These are phyloP conservation scores for Rachicladosporium sp. DNA, from an alignment of 2,329 filamentous ascomycete species.

Conservation along the genomic window DNA sequence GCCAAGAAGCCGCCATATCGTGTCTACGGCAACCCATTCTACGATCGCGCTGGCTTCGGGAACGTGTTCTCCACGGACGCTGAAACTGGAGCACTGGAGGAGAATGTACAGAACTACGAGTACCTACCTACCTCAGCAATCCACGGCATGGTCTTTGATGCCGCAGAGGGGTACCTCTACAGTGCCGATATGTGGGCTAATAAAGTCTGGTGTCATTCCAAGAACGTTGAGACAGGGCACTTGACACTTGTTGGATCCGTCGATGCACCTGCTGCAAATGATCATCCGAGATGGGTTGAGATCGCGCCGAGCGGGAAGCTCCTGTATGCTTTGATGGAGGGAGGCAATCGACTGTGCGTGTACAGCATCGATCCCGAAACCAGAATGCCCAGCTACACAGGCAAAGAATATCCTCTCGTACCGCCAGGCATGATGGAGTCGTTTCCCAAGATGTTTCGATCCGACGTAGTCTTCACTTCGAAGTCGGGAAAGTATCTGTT, in stretches of 20 bases:
- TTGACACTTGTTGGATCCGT: slow-evolving; percentile 60
- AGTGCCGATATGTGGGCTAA: slow-evolving; percentile 67
- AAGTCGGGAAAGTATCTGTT: slow-evolving; percentile 64
- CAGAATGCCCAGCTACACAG: slow-evolving; percentile 66
- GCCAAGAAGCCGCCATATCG: slow-evolving; percentile 64
- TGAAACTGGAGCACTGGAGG: slow-evolving; percentile 42
- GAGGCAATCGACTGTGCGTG: slow-evolving; percentile 71
- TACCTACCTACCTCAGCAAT: slow-evolving; percentile 60
- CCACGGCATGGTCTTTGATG: slow-evolving; percentile 73
- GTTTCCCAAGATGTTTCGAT: slow-evolving; percentile 60
- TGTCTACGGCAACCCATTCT: slow-evolving; percentile 86
- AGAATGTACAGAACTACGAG: slow-evolving; percentile 60
- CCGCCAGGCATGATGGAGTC: slow-evolving; percentile 51
- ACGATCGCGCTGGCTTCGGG: slow-evolving; percentile 69
- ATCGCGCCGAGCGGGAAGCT: slow-evolving; percentile 67
- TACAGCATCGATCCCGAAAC: slow-evolving; percentile 67
- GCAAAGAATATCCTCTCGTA: slow-evolving; percentile 64
- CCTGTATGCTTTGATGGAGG: slow-evolving; percentile 80
- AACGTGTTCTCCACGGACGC: slow-evolving; percentile 57
- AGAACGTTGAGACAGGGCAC: slow-evolving; percentile 43
- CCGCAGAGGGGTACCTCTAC: slow-evolving; percentile 62
- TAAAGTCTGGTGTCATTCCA: slow-evolving; percentile 65
- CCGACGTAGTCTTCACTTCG: slow-evolving; percentile 68
- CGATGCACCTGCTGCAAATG: slow-evolving; percentile 55
- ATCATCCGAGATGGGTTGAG: slow-evolving; percentile 82